Conservation (phyloP, 208 protist genomes). For the Acanthamoeba culbertsoni region DNA sequence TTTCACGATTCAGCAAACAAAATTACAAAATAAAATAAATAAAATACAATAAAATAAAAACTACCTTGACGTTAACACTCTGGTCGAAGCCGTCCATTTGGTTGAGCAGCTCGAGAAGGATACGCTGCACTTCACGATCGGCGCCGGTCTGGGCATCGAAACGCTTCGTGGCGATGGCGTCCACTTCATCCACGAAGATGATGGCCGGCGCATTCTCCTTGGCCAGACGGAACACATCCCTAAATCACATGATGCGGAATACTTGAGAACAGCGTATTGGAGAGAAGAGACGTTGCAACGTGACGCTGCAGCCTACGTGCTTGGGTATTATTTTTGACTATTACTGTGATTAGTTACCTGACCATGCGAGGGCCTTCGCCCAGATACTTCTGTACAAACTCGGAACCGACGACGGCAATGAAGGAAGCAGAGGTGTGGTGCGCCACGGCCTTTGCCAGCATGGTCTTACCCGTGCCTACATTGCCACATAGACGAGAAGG, state of each 20-base stretch:
- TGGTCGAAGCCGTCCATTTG: constrained; percentile 99
- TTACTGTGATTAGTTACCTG: constrained; percentile 60
- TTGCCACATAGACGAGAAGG: background rate
- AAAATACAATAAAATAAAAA: background rate
- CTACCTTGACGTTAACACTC: constrained; percentile 96
- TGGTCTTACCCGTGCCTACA: constrained; percentile 94
- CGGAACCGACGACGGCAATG: constrained; percentile 98
- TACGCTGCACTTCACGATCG: constrained; percentile 99
- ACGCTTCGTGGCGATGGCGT: constrained; percentile 99
- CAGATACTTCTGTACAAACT: constrained; percentile 99
- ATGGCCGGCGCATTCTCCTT: constrained; percentile 98
- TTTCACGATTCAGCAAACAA: too few relatives aligned
- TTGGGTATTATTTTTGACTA: constrained; percentile 69
- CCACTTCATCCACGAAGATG: constrained; percentile 99
- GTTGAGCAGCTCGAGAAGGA: constrained; percentile 99
- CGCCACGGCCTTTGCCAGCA: constrained; percentile 98
- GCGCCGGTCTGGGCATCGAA: constrained; percentile 99
- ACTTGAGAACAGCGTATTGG: background rate
- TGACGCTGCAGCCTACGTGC: constrained; percentile 57
- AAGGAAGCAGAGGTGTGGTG: constrained; percentile 98
- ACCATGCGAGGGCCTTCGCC: constrained; percentile 99
- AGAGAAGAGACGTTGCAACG: background rate
- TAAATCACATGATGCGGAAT: constrained; percentile 16
- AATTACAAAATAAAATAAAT: too few relatives aligned
- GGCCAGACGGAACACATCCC: constrained; percentile 97